Base-by-base conservation (phyloP, 139 green algal species). In the Dunaliella sp. region DNA sequence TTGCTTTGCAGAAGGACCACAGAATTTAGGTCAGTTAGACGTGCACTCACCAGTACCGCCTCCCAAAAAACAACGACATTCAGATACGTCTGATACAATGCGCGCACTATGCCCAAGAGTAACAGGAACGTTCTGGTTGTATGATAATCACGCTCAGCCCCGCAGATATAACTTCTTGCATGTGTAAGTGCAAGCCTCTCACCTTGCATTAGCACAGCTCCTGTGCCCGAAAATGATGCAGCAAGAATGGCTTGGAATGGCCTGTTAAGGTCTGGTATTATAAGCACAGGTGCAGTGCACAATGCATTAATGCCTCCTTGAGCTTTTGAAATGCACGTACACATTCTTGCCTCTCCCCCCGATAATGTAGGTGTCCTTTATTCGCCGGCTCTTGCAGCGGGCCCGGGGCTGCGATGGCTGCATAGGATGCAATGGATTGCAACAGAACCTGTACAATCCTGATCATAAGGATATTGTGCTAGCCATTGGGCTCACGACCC, bases 131-230 rank as follows among this genome's bases (percentile, higher is more conserved):
- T n/a, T n/a, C 88, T 84, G 32, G 32, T 85, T 0, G 88, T 86
- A 7, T 72, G 83, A 36, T 88, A 91, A 22, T 88, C 87, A 1
- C 24, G n/a, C 78, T 91, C 88, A 72, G 88, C 84, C 3, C n/a
- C n/a, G n/a, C n/a, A 34, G 37, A 16, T n/a, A 36, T 36, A 91
- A 75, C 77, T 88, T 88, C 33, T 83, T 80, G 81, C 65, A 85
- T 25, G 85, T 36, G 81, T 83, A 91, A 31, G 88, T 77, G 77
- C 84, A 75, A 34, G 88, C 30, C 24, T 38, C 80, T 83, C 81
- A 58, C 83, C 73, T 85, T 88, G 88, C 85, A 86, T 82, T 25
- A 91, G 59, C n/a, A 91, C 77, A 38, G 88, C 85, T 30, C 84
- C 84, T 38, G 85, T 77, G 24, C 48, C 88, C 1, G 80, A 31